A percentile compares a stretch with the other conserved stretches of the same genome.
Evolutionary conservation across 73 alveolate species (phyloP).

Genomic region (Paramecium biaurelia): DNA sequence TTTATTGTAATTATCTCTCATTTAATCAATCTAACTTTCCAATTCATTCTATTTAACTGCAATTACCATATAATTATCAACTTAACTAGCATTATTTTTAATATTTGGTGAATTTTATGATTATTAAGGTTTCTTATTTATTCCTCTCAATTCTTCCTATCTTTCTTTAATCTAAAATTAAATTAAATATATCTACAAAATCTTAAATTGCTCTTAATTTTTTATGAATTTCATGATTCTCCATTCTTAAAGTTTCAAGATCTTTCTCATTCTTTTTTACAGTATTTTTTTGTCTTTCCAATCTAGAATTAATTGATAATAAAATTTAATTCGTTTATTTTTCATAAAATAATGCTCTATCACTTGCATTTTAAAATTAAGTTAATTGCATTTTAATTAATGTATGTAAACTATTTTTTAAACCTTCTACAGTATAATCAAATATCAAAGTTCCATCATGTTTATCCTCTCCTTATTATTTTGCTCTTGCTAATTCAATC

Average conservation of each 20-base stretch:
- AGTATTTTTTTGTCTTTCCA: background rate
- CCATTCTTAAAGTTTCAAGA: constrained; percentile 15
- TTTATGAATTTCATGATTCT: constrained; percentile 38
- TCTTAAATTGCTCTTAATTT: constrained; percentile 1
- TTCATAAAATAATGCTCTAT: constrained; percentile 39
- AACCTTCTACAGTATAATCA: constrained; percentile 49
- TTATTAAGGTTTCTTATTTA: background rate
- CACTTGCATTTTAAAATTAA: constrained; percentile 20
- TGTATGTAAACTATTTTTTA: constrained; percentile 27
- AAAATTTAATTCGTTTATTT: constrained; percentile 26
- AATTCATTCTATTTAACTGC: constrained; percentile 40
- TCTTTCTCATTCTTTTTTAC: constrained; percentile 28
- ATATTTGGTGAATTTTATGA: background rate
- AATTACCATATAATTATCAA: constrained; percentile 34
- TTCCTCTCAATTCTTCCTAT: constrained; percentile 1
- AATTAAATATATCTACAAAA: background rate
- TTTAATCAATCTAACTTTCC: background rate
- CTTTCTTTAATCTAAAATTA: background rate
- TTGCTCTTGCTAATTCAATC: constrained; percentile 32
- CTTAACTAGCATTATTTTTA: background rate
- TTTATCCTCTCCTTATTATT: background rate
- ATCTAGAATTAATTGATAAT: background rate
- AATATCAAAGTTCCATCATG: constrained; percentile 20
- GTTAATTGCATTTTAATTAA: constrained; percentile 32
- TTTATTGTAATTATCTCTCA: constrained; percentile 33